These are phyloP conservation scores for Phytophthora foliorum DNA, from an alignment of 352 stramenopile genomes.

Conservation along the genomic window DNA sequence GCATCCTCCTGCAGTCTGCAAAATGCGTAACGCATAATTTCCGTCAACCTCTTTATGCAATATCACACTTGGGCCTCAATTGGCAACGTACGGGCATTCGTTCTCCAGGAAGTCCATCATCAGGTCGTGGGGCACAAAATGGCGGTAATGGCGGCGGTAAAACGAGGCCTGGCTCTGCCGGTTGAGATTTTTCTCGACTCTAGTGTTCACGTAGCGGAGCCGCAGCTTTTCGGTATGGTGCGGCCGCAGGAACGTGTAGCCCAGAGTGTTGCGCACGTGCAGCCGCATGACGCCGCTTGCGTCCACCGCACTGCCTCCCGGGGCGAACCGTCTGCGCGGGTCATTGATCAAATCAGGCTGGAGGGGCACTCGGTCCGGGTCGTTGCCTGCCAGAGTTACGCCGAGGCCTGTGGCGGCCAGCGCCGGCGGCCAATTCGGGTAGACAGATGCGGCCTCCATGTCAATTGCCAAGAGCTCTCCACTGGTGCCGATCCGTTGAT, in stretches of 20 bases:
- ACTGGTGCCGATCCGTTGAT: conserved; percentile 22
- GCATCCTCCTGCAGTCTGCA: conserved; percentile 36
- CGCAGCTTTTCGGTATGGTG: conserved; percentile 51
- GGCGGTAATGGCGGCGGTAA: conserved; percentile 48
- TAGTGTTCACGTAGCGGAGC: neutral
- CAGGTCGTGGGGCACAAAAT: conserved; percentile 64
- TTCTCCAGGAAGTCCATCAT: conserved; percentile 45
- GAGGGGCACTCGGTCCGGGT: conserved; percentile 64
- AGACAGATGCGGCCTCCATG: conserved; percentile 72
- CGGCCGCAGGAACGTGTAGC: conserved; percentile 63
- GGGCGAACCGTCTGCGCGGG: conserved; percentile 42
- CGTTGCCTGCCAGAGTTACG: conserved; percentile 49
- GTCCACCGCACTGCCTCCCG: conserved; percentile 51
- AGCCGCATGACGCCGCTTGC: conserved; percentile 56
- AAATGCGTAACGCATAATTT: neutral
- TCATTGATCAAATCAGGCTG: conserved; percentile 62
- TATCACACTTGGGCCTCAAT: neutral
- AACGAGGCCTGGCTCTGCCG: conserved; percentile 27
- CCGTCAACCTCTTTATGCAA: neutral
- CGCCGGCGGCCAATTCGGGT: conserved; percentile 64
- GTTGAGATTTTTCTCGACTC: neutral
- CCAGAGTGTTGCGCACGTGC: conserved; percentile 62
- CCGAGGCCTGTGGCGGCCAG: conserved; percentile 60
- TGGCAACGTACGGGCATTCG: conserved; percentile 44
- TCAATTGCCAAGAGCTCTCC: conserved; percentile 8